Percentiles rank a stretch among this genome's conserved stretches.
phyloP scores from a whole-genome alignment of 2,329 filamentous ascomycete species.

The Trichoderma sp. region DNA sequence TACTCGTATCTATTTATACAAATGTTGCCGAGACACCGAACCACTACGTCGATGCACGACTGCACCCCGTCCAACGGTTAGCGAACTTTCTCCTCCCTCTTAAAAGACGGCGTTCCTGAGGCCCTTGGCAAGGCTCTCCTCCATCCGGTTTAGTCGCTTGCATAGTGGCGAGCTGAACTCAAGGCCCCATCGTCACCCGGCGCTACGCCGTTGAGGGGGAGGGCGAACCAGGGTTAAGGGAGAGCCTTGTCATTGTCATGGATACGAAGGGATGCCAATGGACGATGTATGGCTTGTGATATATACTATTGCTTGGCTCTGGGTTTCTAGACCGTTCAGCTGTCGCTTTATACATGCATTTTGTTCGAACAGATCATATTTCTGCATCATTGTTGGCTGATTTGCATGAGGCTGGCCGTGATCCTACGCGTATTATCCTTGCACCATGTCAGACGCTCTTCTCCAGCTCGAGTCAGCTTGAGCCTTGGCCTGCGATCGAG shows the following conservation, averaged over 20 bases:
- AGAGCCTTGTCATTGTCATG: not conserved
- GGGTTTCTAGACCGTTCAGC: not conserved
- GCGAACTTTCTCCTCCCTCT: not conserved
- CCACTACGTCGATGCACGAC: not conserved
- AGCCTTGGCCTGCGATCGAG: not conserved
- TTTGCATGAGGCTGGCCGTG: not conserved
- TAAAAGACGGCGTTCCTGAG: not conserved
- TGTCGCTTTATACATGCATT: not conserved
- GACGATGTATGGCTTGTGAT: not conserved
- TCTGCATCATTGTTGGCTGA: not conserved
- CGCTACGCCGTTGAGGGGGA: not conserved
- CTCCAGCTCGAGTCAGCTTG: not conserved
- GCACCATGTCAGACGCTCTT: not conserved
- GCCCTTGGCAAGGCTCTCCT: not conserved
- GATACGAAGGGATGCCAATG: not conserved
- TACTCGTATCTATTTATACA: not conserved
- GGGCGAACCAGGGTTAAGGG: not conserved
- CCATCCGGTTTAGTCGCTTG: not conserved
- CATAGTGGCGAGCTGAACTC: constrained; percentile 5
- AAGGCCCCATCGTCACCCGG: not conserved
- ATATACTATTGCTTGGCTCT: not conserved
- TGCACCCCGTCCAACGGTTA: not conserved
- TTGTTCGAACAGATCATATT: not conserved
- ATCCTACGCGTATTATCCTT: not conserved
- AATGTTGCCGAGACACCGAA: not conserved